A percentile compares a stretch with the other conserved stretches of the same genome.
These are phyloP conservation scores for Myxozyma mucilagina DNA, from an alignment of 805 yeast genomes.

Conservation along the genomic window DNA sequence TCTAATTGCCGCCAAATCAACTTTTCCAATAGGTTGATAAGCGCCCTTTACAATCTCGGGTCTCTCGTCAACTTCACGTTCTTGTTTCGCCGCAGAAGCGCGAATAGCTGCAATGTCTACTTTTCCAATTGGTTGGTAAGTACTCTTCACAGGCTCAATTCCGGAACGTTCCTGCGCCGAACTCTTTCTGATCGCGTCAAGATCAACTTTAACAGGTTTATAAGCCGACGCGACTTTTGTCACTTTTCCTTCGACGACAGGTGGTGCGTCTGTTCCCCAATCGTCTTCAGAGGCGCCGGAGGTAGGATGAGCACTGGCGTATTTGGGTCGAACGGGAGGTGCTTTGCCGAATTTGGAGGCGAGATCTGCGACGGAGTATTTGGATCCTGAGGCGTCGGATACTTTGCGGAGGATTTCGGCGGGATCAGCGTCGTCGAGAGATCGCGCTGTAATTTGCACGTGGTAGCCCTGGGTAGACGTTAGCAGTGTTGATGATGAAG, in stretches of 20 bases:
- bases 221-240: conserved; percentile 52
- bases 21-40: conserved; percentile 64
- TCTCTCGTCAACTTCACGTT: conserved; percentile 19
- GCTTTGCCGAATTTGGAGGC: conserved; percentile 33
- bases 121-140: conserved; percentile 65
- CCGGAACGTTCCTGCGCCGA: conserved; percentile 9
- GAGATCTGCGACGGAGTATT: conserved; percentile 60
- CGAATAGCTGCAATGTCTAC: conserved; percentile 52
- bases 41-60: conserved; percentile 45
- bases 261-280: conserved; percentile 60
- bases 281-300: conserved; percentile 52
- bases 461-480: conserved; percentile 66
- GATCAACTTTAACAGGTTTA: conserved; percentile 42
- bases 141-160: conserved; percentile 44
- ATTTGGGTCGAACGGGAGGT: conserved; percentile 40
- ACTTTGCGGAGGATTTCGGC: conserved; percentile 72
- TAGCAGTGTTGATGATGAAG: neutral
- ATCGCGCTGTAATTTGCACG: conserved; percentile 96
- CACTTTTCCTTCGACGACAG: conserved; percentile 37
- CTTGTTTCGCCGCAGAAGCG: conserved; percentile 36
- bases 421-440: conserved; percentile 82
- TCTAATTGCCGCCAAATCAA: conserved; percentile 50
- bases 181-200: conserved; percentile 39
- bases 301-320: conserved; percentile 35
- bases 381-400: conserved; percentile 92